Percentiles rank a stretch among this genome's conserved stretches.
Evolutionary conservation across 257 asterid genomes (phyloP).

Genomic region (Cinchona pubescens): DNA sequence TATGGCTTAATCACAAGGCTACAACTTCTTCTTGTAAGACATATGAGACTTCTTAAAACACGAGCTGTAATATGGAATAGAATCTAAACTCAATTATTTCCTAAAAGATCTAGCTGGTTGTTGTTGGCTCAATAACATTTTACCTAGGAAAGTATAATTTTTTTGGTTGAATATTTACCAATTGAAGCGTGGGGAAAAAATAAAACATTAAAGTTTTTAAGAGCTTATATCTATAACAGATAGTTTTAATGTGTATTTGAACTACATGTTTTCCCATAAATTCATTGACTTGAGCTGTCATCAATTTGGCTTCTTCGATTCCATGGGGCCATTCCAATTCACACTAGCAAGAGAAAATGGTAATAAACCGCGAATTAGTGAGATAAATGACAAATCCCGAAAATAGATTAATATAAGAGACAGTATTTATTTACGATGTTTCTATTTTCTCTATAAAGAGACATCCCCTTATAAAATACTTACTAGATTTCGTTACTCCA

Average conservation of each 20-base stretch:
- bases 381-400: too few relatives aligned
- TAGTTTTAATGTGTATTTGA: not conserved
- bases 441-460: not conserved
- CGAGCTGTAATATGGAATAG: too few relatives aligned
- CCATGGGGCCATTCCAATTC: not conserved
- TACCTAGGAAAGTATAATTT: not conserved
- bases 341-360: not conserved
- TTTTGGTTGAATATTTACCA: not conserved
- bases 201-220: too few relatives aligned
- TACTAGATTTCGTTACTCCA: not conserved
- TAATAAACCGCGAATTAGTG: not conserved
- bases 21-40: not conserved
- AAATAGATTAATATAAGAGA: too few relatives aligned
- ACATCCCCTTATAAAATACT: not conserved
- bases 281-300: not conserved
- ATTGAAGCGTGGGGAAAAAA: not conserved
- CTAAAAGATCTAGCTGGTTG: too few relatives aligned
- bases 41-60: not conserved
- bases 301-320: not conserved
- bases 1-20: not conserved
- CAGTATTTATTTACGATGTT: not conserved
- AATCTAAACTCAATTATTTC: too few relatives aligned
- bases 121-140: too few relatives aligned
- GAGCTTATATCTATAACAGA: not conserved
- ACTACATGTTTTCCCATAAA: not conserved